phyloP scores from a whole-genome alignment of 306 rosid species.

The Cicer yamashitae region DNA sequence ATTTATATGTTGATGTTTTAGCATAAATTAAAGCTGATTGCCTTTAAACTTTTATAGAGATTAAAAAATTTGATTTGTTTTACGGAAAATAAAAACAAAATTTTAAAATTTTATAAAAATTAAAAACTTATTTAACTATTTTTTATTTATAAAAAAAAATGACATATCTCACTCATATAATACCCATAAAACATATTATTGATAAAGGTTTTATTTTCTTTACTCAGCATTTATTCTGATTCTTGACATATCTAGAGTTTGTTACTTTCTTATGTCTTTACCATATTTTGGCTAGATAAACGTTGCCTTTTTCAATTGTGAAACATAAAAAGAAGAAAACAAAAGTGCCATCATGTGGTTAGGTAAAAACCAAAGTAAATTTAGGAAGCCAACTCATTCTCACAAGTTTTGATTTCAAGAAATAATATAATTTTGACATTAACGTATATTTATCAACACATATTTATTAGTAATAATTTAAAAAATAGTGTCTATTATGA shows the following conservation, averaged over 20 bases:
- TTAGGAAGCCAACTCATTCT: background rate
- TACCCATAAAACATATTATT: conserved; percentile 13
- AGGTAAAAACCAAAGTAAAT: conserved; percentile 2
- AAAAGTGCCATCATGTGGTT: background rate
- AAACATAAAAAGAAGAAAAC: background rate
- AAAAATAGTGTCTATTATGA: too few relatives aligned
- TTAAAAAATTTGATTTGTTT: too few relatives aligned
- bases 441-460: too few relatives aligned
- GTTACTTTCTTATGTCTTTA: background rate
- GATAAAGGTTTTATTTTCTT: background rate
- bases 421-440: background rate
- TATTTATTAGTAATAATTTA: too few relatives aligned
- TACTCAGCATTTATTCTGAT: background rate
- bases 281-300: conserved; percentile 36
- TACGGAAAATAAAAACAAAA: too few relatives aligned
- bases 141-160: too few relatives aligned
- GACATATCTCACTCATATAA: background rate
- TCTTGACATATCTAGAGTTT: conserved; percentile 27
- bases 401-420: background rate
- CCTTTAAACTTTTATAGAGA: too few relatives aligned
- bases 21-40: too few relatives aligned
- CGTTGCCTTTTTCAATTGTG: background rate
- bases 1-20: too few relatives aligned
- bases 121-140: too few relatives aligned
- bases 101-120: too few relatives aligned